Evolutionary conservation across 75 land plant species (phyloP).

Genomic region (Larix kaempferi): DNA sequence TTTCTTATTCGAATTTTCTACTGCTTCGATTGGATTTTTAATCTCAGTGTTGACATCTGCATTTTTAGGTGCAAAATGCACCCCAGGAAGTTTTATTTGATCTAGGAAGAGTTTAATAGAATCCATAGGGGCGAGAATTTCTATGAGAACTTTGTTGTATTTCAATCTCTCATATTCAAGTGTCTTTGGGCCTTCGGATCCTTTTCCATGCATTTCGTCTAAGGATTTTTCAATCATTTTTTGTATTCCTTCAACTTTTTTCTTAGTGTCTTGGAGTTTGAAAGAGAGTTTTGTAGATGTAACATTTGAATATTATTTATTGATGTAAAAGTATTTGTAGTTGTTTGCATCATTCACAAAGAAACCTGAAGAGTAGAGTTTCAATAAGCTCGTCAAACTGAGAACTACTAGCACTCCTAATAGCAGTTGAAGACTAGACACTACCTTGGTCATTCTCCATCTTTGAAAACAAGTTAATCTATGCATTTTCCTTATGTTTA

Average conservation of each 20-base stretch:
- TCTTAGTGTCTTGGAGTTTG: background rate
- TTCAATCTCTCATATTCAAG: background rate
- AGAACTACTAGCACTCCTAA: constrained; percentile 23
- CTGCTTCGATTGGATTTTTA: too few species aligned
- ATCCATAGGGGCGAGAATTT: too few species aligned
- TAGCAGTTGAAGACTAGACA: constrained; percentile 5
- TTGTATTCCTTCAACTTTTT: too few species aligned
- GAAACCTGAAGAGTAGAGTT: constrained; percentile 19
- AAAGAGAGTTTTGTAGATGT: background rate
- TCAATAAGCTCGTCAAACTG: constrained; percentile 21
- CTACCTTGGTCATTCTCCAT: background rate
- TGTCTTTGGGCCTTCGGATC: background rate
- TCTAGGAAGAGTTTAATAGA: constrained; percentile 13
- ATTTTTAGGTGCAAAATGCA: too few species aligned
- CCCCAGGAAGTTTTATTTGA: too few species aligned
- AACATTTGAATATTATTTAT: background rate
- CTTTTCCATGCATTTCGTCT: constrained; percentile 16
- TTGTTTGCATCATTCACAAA: constrained; percentile 4
- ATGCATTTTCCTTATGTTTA: background rate
- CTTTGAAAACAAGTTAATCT: background rate
- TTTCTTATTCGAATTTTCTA: constrained; percentile 1
- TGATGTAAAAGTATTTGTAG: background rate
- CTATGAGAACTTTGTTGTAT: too few species aligned
- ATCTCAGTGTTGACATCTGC: too few species aligned
- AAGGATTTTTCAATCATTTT: constrained; percentile 24